These are phyloP conservation scores for Limnomonas spitsbergensis DNA, from an alignment of 139 green algal genomes.

Conservation along the genomic window DNA sequence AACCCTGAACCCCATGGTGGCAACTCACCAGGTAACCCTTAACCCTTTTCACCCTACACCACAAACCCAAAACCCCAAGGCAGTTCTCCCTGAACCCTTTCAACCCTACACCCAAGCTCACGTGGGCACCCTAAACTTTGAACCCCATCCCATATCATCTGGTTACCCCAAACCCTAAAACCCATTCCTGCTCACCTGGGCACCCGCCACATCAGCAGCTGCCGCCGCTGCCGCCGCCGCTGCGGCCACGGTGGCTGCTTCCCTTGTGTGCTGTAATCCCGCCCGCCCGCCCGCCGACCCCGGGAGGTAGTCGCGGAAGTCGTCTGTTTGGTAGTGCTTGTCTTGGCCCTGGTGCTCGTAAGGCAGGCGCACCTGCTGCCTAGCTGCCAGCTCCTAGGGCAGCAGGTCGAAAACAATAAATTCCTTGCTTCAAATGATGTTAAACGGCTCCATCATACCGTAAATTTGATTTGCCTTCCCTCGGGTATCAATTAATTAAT, in stretches of 20 bases:
- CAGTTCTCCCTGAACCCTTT: no score
- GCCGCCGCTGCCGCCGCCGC: background rate
- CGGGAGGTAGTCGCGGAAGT: conserved; percentile 54
- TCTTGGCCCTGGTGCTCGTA: conserved; percentile 13
- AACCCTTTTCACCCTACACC: no score
- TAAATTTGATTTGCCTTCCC: no score
- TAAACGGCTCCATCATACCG: background rate
- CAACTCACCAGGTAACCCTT: no score
- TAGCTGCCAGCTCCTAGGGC: conserved; percentile 4
- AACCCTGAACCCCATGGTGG: no score
- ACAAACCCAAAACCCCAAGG: no score
- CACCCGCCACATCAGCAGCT: background rate
- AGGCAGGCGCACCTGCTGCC: conserved; percentile 10
- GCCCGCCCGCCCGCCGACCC: conserved; percentile 51
- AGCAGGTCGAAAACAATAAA: background rate
- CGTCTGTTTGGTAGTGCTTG: background rate
- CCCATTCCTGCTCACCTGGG: background rate
- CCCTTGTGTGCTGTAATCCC: conserved; percentile 7
- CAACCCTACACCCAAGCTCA: no score
- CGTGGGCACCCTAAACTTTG: no score
- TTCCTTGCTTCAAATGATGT: background rate
- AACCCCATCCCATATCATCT: no score
- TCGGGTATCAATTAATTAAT: no score
- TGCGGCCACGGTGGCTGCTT: background rate
- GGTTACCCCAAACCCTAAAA: no score